phyloP scores from a whole-genome alignment of 441 rosid species.

The Kokia cookei region DNA sequence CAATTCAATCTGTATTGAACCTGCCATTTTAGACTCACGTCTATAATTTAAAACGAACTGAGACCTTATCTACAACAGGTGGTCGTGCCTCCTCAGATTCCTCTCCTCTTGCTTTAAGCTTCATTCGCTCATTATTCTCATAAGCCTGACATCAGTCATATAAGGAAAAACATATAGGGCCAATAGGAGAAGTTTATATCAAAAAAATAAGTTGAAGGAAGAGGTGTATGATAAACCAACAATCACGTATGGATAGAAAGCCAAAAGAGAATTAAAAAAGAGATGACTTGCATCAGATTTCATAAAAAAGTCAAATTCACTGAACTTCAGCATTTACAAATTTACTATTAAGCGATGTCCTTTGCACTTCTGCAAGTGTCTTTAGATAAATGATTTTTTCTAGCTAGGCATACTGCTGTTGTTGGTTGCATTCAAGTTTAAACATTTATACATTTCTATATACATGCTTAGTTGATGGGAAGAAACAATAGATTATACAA shows the following conservation, averaged over 20 bases:
- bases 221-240: background rate
- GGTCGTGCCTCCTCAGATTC: conserved; percentile 47
- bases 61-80: conserved; percentile 74
- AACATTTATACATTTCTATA: background rate
- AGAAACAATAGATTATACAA: background rate
- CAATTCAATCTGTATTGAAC: background rate
- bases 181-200: background rate
- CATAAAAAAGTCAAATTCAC: background rate
- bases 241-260: background rate
- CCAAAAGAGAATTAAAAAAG: background rate
- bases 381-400: background rate
- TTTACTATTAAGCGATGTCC: background rate
- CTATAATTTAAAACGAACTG: background rate
- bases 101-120: conserved; percentile 66
- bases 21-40: conserved; percentile 4
- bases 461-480: background rate
- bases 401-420: background rate
- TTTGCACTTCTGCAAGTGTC: background rate
- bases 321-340: background rate
- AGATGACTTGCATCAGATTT: background rate
- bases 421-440: background rate
- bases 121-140: conserved; percentile 75
- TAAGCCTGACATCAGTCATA: conserved; percentile 43
- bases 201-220: background rate
- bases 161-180: background rate